Evolutionary conservation across 2,329 filamentous ascomycete species (phyloP), one percentile per base, ranked within the genome.

Genomic region (Fusarium lateritium): DNA sequence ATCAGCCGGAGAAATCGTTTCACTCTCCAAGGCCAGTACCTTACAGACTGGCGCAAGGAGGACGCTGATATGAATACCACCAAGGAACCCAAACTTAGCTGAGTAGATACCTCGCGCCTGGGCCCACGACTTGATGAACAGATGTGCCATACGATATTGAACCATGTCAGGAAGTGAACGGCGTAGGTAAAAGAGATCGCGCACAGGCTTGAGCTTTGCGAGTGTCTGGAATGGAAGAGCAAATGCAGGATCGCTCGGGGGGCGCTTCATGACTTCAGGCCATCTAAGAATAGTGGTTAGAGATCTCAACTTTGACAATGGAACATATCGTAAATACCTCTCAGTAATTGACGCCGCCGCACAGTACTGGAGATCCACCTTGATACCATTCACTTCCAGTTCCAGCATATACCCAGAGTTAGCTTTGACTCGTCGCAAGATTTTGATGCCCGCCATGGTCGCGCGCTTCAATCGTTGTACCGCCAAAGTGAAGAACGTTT

Each of bases 281-380:
- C 83, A 88, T 24, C 80, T 81, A 22, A 7, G 7, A 44, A 10
- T 4, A 8, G 47, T 3, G 26, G 17, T 52, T 33, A 59, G 42
- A 19, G 17, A 4, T n/a, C 10, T 26, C n/a, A 36, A 2, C 4
- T 5, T 17, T 11, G 36, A 39, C 57, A 21, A 55, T 14, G 7
- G 31, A 42, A n/a, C 17, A 31, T 21, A 5, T 9, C 31, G 11
- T n/a, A 44, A 69, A 66, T 69, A 81, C 79, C 80, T 83, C 74
- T 89, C 83, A 4, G 87, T 82, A 43, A 92, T 79, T 31, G 80
- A 79, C 4, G 83, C 79, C 3, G 89, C 87, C 7, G 88, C 83
- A 67, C 89, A 91, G 74, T 92, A 92, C 63, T 91, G 89, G 49
- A 93, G 78, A 73, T 92, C 88, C 71, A 91, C 82, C 64, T 83